Base-by-base conservation (phyloP, 257 asterid genomes). In the Przewalskia tangutica region DNA sequence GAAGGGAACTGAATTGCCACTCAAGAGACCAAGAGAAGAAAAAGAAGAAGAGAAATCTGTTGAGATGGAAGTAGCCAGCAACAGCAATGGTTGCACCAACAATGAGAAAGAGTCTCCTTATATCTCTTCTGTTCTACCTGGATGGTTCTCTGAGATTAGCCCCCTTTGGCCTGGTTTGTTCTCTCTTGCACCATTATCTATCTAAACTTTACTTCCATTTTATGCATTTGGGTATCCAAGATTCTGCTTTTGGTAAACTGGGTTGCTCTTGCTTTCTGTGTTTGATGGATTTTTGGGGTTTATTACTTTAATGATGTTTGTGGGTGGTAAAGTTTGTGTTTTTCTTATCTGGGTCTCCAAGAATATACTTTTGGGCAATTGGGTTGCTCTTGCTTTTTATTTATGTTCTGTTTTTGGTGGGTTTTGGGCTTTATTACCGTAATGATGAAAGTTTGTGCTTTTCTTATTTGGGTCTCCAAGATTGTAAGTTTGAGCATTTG, bases 61-160 rank as follows among this genome's bases (percentile, higher is more conserved):
- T 27, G 85, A 84, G 48, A 92, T 94, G 96, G 96, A 90, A 23
- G 83, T 55, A 27, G 55, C 53, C 32, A 71, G 17, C 70, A 36
- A 51, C 32, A 77, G 42, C 68, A 40, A 44, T 7, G 78, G 58
- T 18, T 87, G 81, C 3, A 58, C 82, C 38, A 58, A 82, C 32
- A 84, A 64, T 11, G 75, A 81, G 65, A 84, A 80, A 79, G 84
- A 84, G 7, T 91, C 91, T 5, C 85, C 65, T 10, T 40, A 83
- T 55, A 83, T 95, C 58, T 90, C 98, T 44, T 87, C 97, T 17
- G 89, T 93, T 83, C 87, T 92, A 48, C 97, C 98, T 17, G 98
- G 98, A 42, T 95, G 98, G 98, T 95, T 95, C 83, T 95, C 98
- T 34, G 98, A 95, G 89, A 91, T 95, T 44, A 95, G 95, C 88